These are phyloP conservation scores for Trichophyton benhamiae DNA, from an alignment of 2,329 filamentous ascomycete species.

Conservation along the genomic window DNA sequence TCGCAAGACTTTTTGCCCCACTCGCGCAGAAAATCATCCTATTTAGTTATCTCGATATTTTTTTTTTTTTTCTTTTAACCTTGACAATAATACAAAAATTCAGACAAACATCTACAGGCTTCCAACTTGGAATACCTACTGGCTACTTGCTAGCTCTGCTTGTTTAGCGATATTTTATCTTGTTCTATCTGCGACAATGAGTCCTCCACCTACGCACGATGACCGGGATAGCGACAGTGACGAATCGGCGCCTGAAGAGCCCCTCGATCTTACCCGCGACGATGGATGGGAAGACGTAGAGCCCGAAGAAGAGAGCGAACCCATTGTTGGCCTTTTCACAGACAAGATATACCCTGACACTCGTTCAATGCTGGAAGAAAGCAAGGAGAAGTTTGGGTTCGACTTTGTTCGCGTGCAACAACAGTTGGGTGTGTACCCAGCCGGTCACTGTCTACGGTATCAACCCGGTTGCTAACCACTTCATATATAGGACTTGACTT, in stretches of 20 bases:
- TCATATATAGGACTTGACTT: slow-evolving; percentile 52
- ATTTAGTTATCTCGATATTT: not conserved
- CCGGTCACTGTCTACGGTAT: not conserved
- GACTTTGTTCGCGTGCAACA: slow-evolving; percentile 53
- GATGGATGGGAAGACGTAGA: slow-evolving; percentile 50
- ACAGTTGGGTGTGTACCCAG: slow-evolving; percentile 31
- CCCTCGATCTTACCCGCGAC: slow-evolving; percentile 36
- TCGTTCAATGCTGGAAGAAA: slow-evolving; percentile 54
- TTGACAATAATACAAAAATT: not conserved
- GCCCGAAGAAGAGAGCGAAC: slow-evolving; percentile 49
- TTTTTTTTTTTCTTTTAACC: not conserved
- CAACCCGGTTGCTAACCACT: slow-evolving; percentile 2
- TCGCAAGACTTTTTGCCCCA: not conserved
- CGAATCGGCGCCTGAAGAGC: slow-evolving; percentile 19
- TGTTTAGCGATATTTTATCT: not conserved
- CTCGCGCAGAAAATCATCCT: not conserved
- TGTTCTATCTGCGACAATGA: not conserved
- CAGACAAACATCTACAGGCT: not conserved
- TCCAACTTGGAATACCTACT: no score
- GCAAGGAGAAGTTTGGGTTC: slow-evolving; percentile 53
- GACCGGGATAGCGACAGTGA: slow-evolving; percentile 14
- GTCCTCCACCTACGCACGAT: not conserved
- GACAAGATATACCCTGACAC: slow-evolving; percentile 53
- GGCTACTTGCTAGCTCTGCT: not conserved
- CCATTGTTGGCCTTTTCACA: slow-evolving; percentile 57